A percentile compares a stretch with the other conserved stretches of the same genome.
phyloP scores from a whole-genome alignment of 164 flowering plant species.

The Aristolochia fimbriata region DNA sequence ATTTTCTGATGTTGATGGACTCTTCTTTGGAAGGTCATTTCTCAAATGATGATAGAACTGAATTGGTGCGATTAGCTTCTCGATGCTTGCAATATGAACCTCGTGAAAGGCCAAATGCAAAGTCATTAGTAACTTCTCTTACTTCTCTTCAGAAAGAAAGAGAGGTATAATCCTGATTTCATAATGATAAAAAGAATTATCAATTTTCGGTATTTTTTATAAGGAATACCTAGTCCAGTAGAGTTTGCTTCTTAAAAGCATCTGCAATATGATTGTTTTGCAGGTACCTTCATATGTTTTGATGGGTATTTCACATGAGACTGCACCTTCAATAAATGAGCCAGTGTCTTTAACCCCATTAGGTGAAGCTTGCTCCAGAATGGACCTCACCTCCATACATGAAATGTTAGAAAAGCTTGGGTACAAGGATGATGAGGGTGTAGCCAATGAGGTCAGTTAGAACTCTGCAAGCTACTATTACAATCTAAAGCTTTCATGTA shows the following conservation, averaged over 20 bases:
- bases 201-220: neutral
- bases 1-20: constrained; percentile 78
- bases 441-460: constrained; percentile 68
- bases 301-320: constrained; percentile 51
- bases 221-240: neutral
- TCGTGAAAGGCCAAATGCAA: constrained; percentile 89
- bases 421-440: constrained; percentile 88
- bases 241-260: too few species aligned
- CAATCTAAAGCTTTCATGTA: too few species aligned
- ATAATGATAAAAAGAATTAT: neutral
- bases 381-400: constrained; percentile 84
- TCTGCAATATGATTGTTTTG: neutral
- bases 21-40: constrained; percentile 86
- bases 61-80: constrained; percentile 71
- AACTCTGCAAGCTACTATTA: neutral
- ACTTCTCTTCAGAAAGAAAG: constrained; percentile 70
- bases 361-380: constrained; percentile 81
- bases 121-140: constrained; percentile 61
- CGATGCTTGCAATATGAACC: constrained; percentile 90
- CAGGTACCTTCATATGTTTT: constrained; percentile 74
- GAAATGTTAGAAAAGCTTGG: constrained; percentile 78
- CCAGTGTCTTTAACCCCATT: constrained; percentile 53
- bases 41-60: constrained; percentile 85
- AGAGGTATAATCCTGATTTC: constrained; percentile 40
- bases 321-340: constrained; percentile 22